Percentiles rank a stretch among this genome's conserved stretches.
These are phyloP conservation scores for Waitea zeae DNA, from an alignment of 1,284 basidiomycete species.

Conservation along the genomic window DNA sequence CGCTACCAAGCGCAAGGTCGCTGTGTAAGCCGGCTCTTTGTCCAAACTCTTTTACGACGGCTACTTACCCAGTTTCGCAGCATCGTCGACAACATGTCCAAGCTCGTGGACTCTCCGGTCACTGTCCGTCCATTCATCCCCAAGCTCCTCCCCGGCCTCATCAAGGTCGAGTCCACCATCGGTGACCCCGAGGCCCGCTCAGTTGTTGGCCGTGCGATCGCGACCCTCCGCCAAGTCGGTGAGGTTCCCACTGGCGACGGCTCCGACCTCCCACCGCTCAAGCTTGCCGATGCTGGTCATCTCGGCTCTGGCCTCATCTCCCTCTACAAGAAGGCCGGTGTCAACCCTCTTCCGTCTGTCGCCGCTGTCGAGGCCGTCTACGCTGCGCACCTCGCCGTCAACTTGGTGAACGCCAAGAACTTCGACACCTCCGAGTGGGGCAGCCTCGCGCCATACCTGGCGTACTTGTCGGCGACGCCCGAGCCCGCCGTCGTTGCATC, in stretches of 20 bases:
- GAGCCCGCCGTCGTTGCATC: conserved; percentile 56
- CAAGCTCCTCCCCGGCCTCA: conserved; percentile 83
- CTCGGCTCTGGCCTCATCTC: conserved; percentile 49
- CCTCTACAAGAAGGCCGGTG: conserved; percentile 76
- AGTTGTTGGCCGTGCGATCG: conserved; percentile 78
- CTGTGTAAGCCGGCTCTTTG: too few relatives aligned
- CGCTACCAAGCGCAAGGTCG: conserved; percentile 92
- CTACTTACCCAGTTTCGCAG: too few relatives aligned
- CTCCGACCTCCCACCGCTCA: conserved; percentile 75
- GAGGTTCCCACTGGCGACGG: conserved; percentile 78
- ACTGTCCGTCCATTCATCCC: conserved; percentile 95
- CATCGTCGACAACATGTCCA: conserved; percentile 97
- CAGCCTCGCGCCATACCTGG: conserved; percentile 61
- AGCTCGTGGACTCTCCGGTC: conserved; percentile 90
- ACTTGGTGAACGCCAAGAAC: conserved; percentile 81
- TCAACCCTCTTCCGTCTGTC: conserved; percentile 30
- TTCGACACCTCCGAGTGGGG: conserved; percentile 87
- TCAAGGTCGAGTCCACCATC: conserved; percentile 86
- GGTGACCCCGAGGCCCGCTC: conserved; percentile 93
- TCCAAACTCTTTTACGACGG: conserved; percentile 8
- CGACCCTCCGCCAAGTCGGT: conserved; percentile 85
- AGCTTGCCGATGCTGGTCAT: conserved; percentile 51
- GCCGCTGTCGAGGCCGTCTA: conserved; percentile 53
- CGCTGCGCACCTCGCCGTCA: conserved; percentile 65
- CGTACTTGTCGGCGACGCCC: conserved; percentile 45